Percentiles rank a stretch among this genome's conserved stretches.
These are phyloP conservation scores for Graphilbum ipis-grandicollis DNA, from an alignment of 2,329 filamentous ascomycete species.

Conservation along the genomic window DNA sequence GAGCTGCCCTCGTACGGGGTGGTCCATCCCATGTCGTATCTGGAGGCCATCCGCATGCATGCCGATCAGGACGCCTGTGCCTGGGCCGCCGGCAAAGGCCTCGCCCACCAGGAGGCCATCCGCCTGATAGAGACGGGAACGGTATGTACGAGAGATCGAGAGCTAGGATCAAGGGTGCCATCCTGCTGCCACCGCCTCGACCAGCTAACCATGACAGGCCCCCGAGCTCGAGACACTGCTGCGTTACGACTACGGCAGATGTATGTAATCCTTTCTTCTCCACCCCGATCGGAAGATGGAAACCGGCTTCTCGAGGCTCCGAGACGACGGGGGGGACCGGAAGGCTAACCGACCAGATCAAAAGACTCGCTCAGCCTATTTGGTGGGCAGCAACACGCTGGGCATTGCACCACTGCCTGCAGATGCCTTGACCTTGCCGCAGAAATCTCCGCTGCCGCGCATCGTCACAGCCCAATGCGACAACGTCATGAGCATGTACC, in stretches of 20 bases:
- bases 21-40: slow-evolving; percentile 2
- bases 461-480: slow-evolving; percentile 9
- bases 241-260: slow-evolving; percentile 7
- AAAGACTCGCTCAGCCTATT: slow-evolving; percentile 5
- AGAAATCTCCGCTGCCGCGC: slow-evolving; percentile 5
- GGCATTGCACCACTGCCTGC: slow-evolving; percentile 2
- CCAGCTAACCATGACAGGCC: too few species aligned
- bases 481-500: slow-evolving; percentile 4
- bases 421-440: not conserved
- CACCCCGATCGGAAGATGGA: not conserved
- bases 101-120: slow-evolving; percentile 7
- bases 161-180: too few species aligned
- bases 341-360: slow-evolving; percentile 3
- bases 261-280: slow-evolving; percentile 3
- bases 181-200: too few species aligned
- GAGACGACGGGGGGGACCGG: too few species aligned
- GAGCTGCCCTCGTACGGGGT: slow-evolving; percentile 6
- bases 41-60: not conserved
- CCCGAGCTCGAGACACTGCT: slow-evolving; percentile 6
- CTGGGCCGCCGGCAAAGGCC: slow-evolving; percentile 4
- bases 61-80: not conserved
- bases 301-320: too few species aligned
- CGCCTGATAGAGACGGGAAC: slow-evolving; percentile 1
- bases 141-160: too few species aligned
- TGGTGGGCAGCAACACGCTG: slow-evolving; percentile 2